These are phyloP conservation scores for Stevia rebaudiana DNA, from an alignment of 140 eudicot species.

Conservation along the genomic window DNA sequence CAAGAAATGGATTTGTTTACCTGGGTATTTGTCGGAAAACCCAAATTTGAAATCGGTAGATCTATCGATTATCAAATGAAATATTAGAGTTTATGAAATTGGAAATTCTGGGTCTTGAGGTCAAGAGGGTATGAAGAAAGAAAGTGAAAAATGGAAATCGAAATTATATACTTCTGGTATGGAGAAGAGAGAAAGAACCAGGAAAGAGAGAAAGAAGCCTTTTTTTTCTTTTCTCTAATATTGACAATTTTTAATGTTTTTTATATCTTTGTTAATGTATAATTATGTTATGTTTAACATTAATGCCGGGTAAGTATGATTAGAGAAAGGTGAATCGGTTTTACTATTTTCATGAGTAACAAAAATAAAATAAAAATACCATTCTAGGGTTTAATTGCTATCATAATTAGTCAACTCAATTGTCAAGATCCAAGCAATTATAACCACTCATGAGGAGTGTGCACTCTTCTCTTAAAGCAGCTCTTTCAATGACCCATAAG, in stretches of 20 bases:
- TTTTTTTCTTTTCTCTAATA: not conserved
- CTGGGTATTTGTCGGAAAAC: slow-evolving; percentile 18
- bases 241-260: not conserved
- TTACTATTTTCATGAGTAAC: no score
- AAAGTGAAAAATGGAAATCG: slow-evolving; percentile 9
- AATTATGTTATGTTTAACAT: no score
- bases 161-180: slow-evolving; percentile 15
- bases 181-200: slow-evolving; percentile 13
- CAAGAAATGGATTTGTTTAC: slow-evolving; percentile 19
- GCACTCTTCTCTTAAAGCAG: no score
- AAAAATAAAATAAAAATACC: no score
- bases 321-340: not conserved
- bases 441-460: no score
- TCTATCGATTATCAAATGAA: slow-evolving; percentile 22
- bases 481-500: no score
- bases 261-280: not conserved
- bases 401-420: no score
- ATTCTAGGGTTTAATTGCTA: no score
- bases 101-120: not conserved
- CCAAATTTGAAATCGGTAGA: slow-evolving; percentile 32
- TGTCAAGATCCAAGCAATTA: no score
- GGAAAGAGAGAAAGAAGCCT: not conserved
- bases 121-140: slow-evolving; percentile 8
- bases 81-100: slow-evolving; percentile 19
- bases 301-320: no score